A percentile compares a stretch with the other conserved stretches of the same genome.
phyloP scores from a whole-genome alignment of 192 early-diverging fungal genomes.

The Rhizophagus clarus region DNA sequence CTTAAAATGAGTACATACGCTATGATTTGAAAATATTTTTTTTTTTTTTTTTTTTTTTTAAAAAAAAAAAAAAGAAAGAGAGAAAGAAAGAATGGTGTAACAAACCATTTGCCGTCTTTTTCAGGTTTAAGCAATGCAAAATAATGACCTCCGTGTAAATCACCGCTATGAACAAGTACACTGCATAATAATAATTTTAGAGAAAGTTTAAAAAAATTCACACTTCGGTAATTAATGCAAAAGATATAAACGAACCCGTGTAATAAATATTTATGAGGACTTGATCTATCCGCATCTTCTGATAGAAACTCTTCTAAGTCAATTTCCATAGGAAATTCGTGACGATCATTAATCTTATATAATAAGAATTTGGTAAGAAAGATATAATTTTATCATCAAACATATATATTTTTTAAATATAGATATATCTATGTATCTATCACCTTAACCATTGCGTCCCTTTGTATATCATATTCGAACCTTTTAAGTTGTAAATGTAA shows the following conservation, averaged over 20 bases:
- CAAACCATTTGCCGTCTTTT: slow-evolving; percentile 74
- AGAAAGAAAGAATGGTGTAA: not conserved
- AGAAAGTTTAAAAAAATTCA: not conserved
- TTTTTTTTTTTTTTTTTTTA: too few relatives aligned
- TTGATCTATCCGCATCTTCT: slow-evolving; percentile 61
- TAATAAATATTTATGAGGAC: slow-evolving; percentile 76
- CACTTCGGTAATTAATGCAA: not conserved
- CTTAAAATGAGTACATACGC: too few relatives aligned
- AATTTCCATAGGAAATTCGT: slow-evolving; percentile 89
- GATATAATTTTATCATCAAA: not conserved
- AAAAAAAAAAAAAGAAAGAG: too few relatives aligned
- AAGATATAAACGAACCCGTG: slow-evolving; percentile 68
- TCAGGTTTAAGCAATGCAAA: slow-evolving; percentile 87
- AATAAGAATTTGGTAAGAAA: not conserved
- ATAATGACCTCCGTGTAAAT: slow-evolving; percentile 93
- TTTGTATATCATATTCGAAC: slow-evolving; percentile 96
- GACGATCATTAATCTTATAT: slow-evolving; percentile 84
- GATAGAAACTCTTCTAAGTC: slow-evolving; percentile 84
- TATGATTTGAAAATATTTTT: too few relatives aligned
- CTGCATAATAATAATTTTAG: slow-evolving; percentile 38
- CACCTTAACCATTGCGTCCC: slow-evolving; percentile 89
- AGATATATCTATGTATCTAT: not conserved
- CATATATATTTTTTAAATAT: not conserved
- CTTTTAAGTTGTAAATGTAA: slow-evolving; percentile 96
- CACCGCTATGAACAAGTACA: slow-evolving; percentile 95